These are phyloP conservation scores for Dendrobium huoshanense DNA, from an alignment of 106 monocot genomes.

Conservation along the genomic window DNA sequence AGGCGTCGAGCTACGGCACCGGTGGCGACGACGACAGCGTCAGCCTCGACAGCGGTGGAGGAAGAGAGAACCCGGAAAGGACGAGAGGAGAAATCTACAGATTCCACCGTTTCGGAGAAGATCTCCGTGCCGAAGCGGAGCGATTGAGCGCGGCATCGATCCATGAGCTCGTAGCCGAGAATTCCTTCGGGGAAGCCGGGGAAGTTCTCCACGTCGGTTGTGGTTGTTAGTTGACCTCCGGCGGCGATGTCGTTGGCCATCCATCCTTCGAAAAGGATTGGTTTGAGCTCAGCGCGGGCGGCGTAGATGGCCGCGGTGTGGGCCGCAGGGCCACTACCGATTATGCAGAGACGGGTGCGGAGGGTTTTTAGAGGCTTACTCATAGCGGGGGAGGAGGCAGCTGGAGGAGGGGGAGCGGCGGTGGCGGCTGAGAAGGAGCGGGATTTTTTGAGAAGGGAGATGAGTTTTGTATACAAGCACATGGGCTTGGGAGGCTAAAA, in stretches of 20 bases:
- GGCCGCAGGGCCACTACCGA: slow-evolving; percentile 92
- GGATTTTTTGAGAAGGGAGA: slow-evolving; percentile 22
- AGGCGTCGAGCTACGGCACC: slow-evolving; percentile 90
- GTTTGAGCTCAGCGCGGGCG: slow-evolving; percentile 75
- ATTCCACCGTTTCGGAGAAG: slow-evolving; percentile 66
- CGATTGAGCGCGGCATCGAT: slow-evolving; percentile 66
- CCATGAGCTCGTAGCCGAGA: slow-evolving; percentile 67
- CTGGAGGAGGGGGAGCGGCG: background rate
- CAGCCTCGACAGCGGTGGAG: slow-evolving; percentile 52
- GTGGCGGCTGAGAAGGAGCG: slow-evolving; percentile 6
- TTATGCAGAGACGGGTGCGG: slow-evolving; percentile 78
- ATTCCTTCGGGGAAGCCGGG: slow-evolving; percentile 93
- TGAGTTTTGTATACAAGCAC: slow-evolving; percentile 18
- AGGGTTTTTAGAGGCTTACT: slow-evolving; percentile 11
- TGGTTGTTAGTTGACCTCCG: slow-evolving; percentile 93
- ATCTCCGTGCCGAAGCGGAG: slow-evolving; percentile 61
- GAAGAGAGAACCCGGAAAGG: slow-evolving; percentile 61
- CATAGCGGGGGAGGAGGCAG: slow-evolving; percentile 8
- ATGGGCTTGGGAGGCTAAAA: slow-evolving; percentile 3
- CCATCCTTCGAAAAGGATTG: slow-evolving; percentile 91
- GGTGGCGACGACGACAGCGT: slow-evolving; percentile 74
- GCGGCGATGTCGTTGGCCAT: slow-evolving; percentile 87
- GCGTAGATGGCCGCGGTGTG: slow-evolving; percentile 98
- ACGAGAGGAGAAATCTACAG: slow-evolving; percentile 54
- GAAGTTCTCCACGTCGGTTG: slow-evolving; percentile 97